These are phyloP conservation scores for Debaryomyces robertsiae DNA, from an alignment of 1,139 yeast genomes.

Conservation along the genomic window DNA sequence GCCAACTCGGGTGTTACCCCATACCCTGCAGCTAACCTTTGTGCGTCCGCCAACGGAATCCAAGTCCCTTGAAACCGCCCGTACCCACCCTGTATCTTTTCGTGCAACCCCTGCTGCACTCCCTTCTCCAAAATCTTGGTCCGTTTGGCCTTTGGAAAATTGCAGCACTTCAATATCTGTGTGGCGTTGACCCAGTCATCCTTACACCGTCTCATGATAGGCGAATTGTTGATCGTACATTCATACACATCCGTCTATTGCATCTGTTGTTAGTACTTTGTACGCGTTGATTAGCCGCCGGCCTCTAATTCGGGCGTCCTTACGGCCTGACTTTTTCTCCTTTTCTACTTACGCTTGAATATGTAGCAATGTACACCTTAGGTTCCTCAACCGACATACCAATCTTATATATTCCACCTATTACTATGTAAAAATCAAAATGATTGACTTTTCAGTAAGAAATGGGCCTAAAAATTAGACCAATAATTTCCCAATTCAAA, in stretches of 20 bases:
- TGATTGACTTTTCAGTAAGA: conserved; percentile 6
- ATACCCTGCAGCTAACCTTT: conserved; percentile 53
- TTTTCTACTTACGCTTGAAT: conserved; percentile 31
- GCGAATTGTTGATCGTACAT: conserved; percentile 74
- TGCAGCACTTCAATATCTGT: conserved; percentile 90
- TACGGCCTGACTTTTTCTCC: too few species aligned
- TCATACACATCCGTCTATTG: conserved; percentile 73
- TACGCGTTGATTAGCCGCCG: conserved; percentile 8
- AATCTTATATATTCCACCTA: conserved; percentile 7
- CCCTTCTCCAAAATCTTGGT: conserved; percentile 91
- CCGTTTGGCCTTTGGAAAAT: conserved; percentile 91
- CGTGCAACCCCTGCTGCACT: conserved; percentile 83
- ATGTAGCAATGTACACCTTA: conserved; percentile 30
- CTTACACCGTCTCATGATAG: conserved; percentile 87
- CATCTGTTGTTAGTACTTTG: conserved; percentile 17
- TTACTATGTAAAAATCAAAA: conserved; percentile 1
- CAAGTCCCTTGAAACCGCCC: conserved; percentile 98
- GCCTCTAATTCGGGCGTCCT: too few species aligned
- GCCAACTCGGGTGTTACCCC: conserved; percentile 58
- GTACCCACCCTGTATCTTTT: conserved; percentile 95
- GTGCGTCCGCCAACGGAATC: conserved; percentile 77
- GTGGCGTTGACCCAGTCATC: conserved; percentile 99
- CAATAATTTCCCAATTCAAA: conserved; percentile 8
- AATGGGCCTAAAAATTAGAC: conserved; percentile 1
- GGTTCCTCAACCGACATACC: conserved; percentile 22